These are phyloP conservation scores for Caryopteris hybrid DNA, from an alignment of 305 asterid genomes.

Conservation along the genomic window DNA sequence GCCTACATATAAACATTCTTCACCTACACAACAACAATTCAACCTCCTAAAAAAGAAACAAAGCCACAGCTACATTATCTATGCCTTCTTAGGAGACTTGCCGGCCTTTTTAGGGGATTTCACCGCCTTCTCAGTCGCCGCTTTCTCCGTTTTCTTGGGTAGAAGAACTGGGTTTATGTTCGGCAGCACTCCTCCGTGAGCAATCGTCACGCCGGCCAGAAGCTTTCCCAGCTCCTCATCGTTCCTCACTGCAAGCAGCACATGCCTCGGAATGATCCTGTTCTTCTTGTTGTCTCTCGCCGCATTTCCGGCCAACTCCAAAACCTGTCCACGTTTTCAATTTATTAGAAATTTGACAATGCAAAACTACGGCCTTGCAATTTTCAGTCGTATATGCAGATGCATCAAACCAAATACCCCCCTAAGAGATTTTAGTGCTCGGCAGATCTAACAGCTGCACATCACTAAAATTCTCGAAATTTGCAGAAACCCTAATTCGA, in stretches of 20 bases:
- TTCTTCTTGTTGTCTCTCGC: slow-evolving; percentile 63
- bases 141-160: slow-evolving; percentile 41
- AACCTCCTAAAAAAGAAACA: neutral
- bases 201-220: slow-evolving; percentile 50
- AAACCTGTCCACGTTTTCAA: slow-evolving; percentile 21
- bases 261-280: no score
- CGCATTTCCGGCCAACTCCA: slow-evolving; percentile 58
- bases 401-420: neutral
- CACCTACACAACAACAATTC: slow-evolving; percentile 19
- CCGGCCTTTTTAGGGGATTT: slow-evolving; percentile 43
- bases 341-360: neutral
- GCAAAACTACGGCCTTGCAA: no score
- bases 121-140: slow-evolving; percentile 19
- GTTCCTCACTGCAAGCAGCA: slow-evolving; percentile 48
- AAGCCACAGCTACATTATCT: neutral
- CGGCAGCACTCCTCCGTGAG: slow-evolving; percentile 53
- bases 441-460: neutral
- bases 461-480: neutral
- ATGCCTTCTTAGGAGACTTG: slow-evolving; percentile 47
- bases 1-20: slow-evolving; percentile 14
- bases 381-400: no score
- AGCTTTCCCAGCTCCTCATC: slow-evolving; percentile 55
- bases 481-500: neutral
- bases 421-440: neutral
- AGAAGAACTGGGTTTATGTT: slow-evolving; percentile 52